Conservation (phyloP, 257 asterid species). For the Coffea eugenioides region DNA sequence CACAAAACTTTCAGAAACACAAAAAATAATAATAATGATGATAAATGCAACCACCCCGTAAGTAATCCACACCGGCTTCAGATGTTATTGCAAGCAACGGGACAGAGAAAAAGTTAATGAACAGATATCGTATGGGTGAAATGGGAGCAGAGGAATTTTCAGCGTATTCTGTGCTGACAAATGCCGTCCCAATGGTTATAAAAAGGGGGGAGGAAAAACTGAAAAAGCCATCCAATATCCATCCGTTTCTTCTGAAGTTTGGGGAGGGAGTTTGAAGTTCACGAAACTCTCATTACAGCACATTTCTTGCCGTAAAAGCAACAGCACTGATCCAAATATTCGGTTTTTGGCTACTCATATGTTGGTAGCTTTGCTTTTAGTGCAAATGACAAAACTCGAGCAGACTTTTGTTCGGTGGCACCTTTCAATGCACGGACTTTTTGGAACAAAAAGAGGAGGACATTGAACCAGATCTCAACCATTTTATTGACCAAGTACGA, state of each 20-base stretch:
- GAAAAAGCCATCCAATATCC: too few species aligned
- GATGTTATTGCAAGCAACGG: background rate
- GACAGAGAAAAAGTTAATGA: background rate
- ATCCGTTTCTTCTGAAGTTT: too few species aligned
- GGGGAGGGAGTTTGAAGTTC: conserved; percentile 11
- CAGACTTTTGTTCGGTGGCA: background rate
- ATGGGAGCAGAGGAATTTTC: background rate
- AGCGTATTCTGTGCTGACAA: background rate
- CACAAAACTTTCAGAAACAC: background rate
- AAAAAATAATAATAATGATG: background rate
- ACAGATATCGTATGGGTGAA: background rate
- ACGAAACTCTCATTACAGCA: conserved; percentile 9
- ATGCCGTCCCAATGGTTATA: background rate
- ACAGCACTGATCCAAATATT: background rate
- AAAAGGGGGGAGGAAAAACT: too few species aligned
- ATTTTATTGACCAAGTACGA: background rate
- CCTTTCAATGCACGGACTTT: conserved; percentile 11
- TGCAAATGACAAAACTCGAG: background rate
- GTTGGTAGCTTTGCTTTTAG: background rate
- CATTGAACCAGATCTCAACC: background rate
- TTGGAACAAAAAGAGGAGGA: conserved; percentile 4
- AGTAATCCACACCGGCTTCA: background rate
- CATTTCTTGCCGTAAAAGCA: conserved; percentile 18
- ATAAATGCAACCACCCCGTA: background rate
- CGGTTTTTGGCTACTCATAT: background rate